Conservation (phyloP, 805 yeast species). For the Ogataea nitratoaversa region DNA sequence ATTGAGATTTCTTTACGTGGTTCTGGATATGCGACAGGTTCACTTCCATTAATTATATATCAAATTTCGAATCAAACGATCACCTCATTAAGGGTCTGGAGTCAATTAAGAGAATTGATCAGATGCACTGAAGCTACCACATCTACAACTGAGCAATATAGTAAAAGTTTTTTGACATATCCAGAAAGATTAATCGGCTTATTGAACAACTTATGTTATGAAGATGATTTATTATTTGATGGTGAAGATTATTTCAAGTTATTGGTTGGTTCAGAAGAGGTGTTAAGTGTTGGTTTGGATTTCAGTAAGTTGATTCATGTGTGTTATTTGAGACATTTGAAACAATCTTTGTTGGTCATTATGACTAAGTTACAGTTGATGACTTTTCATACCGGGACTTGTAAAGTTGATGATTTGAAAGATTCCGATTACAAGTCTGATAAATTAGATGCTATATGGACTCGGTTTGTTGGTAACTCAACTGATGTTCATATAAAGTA, state of each 20-base stretch:
- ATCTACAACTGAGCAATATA: constrained; percentile 11
- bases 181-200: constrained; percentile 29
- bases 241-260: constrained; percentile 51
- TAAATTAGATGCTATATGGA: constrained; percentile 15
- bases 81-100: constrained; percentile 50
- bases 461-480: constrained; percentile 23
- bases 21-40: constrained; percentile 23
- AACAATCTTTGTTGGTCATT: constrained; percentile 38
- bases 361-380: constrained; percentile 13
- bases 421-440: constrained; percentile 8
- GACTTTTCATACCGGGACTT: constrained; percentile 4
- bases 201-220: constrained; percentile 55
- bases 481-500: constrained; percentile 21
- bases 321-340: constrained; percentile 49
- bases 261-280: constrained; percentile 47
- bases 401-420: constrained; percentile 9
- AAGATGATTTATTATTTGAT: constrained; percentile 29
- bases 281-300: constrained; percentile 39
- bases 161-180: constrained; percentile 20
- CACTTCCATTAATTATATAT: constrained; percentile 39
- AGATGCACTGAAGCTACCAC: constrained; percentile 22
- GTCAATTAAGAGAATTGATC: constrained; percentile 31
- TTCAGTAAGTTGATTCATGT: constrained; percentile 45
- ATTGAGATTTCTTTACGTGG: constrained; percentile 67
- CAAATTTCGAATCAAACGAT: constrained; percentile 62